phyloP scores from a whole-genome alignment of 1,139 yeast species.

The Hyphopichia buzzinii region DNA sequence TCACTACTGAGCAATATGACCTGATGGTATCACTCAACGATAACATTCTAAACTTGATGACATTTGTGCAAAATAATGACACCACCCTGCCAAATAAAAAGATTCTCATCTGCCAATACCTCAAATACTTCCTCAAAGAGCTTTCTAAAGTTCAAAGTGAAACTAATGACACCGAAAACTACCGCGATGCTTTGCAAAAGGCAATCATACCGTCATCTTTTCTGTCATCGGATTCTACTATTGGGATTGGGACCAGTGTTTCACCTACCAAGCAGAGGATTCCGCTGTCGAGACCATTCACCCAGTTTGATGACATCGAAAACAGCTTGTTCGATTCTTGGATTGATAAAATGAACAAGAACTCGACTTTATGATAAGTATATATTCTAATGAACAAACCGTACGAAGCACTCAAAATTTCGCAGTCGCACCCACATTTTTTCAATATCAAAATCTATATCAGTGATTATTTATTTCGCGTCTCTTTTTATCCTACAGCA shows the following conservation, averaged over 20 bases:
- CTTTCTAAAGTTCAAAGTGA: slow-evolving; percentile 19
- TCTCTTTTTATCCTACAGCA: no score
- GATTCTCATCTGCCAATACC: slow-evolving; percentile 37
- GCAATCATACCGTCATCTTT: slow-evolving; percentile 38
- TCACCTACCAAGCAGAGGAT: slow-evolving; percentile 1
- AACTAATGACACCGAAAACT: slow-evolving; percentile 10
- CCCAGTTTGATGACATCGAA: slow-evolving; percentile 45
- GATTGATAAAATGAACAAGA: slow-evolving; percentile 35
- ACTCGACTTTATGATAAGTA: not conserved
- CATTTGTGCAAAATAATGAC: slow-evolving; percentile 19
- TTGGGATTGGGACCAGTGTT: not conserved
- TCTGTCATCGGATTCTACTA: slow-evolving; percentile 3
- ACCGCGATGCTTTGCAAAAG: slow-evolving; percentile 23
- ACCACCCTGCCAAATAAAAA: slow-evolving; percentile 19
- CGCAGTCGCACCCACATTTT: no score
- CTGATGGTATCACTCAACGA: slow-evolving; percentile 32
- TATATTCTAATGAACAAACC: no score
- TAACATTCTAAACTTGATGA: slow-evolving; percentile 24
- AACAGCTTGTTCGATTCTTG: slow-evolving; percentile 42
- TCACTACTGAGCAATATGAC: slow-evolving; percentile 39
- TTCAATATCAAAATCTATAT: no score
- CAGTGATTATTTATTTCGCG: no score
- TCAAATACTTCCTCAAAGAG: slow-evolving; percentile 43
- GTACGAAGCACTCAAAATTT: no score
- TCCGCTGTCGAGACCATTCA: slow-evolving; percentile 1